phyloP scores from a whole-genome alignment of 2,329 filamentous ascomycete genomes.

The Alternaria postmessia region DNA sequence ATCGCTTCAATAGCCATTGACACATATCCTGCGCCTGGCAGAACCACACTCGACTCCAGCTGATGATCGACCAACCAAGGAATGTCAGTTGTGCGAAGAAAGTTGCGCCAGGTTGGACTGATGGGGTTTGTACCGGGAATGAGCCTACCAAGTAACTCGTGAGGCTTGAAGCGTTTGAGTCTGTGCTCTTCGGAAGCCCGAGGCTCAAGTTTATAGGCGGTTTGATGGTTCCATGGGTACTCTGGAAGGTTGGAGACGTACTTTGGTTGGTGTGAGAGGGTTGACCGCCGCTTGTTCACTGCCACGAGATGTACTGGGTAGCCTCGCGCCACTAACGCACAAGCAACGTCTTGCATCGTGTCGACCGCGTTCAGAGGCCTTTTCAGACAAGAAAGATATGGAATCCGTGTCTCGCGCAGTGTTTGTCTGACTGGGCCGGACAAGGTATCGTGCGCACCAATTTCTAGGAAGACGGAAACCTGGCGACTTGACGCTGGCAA shows the following conservation, averaged over 20 bases:
- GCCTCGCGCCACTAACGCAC: conserved; percentile 21
- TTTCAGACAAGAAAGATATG: conserved; percentile 20
- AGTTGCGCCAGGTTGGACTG: conserved; percentile 54
- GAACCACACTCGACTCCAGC: conserved; percentile 48
- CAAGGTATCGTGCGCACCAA: conserved; percentile 50
- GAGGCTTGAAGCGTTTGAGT: conserved; percentile 9
- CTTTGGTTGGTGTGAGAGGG: background rate
- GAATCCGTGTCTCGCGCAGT: conserved; percentile 22
- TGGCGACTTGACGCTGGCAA: background rate
- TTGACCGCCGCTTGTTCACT: conserved; percentile 14
- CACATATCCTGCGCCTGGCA: conserved; percentile 57
- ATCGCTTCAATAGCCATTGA: conserved; percentile 54
- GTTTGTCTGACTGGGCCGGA: conserved; percentile 52
- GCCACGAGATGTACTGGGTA: conserved; percentile 14
- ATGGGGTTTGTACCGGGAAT: conserved; percentile 11
- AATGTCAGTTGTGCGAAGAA: conserved; percentile 50
- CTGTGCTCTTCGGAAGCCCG: conserved; percentile 4
- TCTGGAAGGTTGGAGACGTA: background rate
- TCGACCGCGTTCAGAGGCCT: conserved; percentile 15
- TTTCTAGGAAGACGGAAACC: conserved; percentile 23
- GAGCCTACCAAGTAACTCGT: conserved; percentile 30
- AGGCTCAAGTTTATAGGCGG: background rate
- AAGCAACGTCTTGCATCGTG: conserved; percentile 21
- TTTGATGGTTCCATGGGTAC: background rate
- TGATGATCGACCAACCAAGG: conserved; percentile 59